Percentiles rank a stretch among this genome's conserved stretches.
Conservation (phyloP, 179 eudicot species). For the Beta lomatogona region DNA sequence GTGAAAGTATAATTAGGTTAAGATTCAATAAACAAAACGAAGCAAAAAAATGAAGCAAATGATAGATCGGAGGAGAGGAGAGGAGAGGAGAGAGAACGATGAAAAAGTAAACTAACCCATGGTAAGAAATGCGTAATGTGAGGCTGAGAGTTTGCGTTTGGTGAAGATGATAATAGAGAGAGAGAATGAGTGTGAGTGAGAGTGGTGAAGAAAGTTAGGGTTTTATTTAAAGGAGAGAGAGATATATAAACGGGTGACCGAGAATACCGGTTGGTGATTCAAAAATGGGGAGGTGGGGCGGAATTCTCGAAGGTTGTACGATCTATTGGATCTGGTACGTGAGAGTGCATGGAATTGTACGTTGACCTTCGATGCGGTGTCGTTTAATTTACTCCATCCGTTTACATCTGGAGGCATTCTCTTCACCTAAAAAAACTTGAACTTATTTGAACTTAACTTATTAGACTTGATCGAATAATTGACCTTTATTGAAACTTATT, state of each 20-base stretch:
- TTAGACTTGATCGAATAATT: no score
- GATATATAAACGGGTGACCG: slow-evolving; percentile 23
- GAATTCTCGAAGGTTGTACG: slow-evolving; percentile 19
- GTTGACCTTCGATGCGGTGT: background rate
- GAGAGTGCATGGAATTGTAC: background rate
- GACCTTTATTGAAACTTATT: no score
- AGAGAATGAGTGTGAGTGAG: background rate
- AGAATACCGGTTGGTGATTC: slow-evolving; percentile 19
- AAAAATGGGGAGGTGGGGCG: slow-evolving; percentile 20
- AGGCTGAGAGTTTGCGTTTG: background rate
- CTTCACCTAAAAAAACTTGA: no score
- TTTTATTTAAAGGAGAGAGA: slow-evolving; percentile 19
- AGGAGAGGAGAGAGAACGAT: background rate
- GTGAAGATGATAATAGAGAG: background rate
- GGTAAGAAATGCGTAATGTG: slow-evolving; percentile 8
- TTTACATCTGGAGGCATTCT: no score
- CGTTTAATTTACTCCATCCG: no score
- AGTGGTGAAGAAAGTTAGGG: slow-evolving; percentile 14
- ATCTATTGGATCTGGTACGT: background rate
- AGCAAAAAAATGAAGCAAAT: background rate
- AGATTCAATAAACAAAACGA: background rate
- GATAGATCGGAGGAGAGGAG: background rate
- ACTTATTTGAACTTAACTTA: no score
- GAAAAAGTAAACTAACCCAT: slow-evolving; percentile 22
- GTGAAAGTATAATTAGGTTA: background rate